Percentiles rank a stretch among this genome's conserved stretches.
Evolutionary conservation across 257 asterid genomes (phyloP).

Genomic region (Paraleonurus japonicus): DNA sequence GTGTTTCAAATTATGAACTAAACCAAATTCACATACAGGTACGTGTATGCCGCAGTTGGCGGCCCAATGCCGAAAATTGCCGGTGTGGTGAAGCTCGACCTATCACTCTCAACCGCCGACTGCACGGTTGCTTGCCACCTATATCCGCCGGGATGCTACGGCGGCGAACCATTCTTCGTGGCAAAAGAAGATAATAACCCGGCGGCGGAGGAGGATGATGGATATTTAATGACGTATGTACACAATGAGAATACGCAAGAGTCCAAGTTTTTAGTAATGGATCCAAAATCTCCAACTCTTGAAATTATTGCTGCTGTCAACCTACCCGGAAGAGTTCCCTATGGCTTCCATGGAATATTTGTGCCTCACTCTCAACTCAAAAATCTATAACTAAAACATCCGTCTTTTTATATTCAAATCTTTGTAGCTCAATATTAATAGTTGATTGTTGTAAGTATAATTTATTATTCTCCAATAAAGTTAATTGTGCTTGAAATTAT

Average conservation of each 20-base stretch:
- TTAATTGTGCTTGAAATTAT: too few species aligned
- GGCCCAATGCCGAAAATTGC: slow-evolving; percentile 30
- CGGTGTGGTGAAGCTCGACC: slow-evolving; percentile 48
- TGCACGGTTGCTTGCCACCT: slow-evolving; percentile 39
- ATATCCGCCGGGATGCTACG: slow-evolving; percentile 34
- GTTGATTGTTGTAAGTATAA: too few species aligned
- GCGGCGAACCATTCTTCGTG: slow-evolving; percentile 51
- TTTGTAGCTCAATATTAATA: not conserved
- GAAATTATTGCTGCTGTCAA: slow-evolving; percentile 61
- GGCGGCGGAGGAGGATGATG: slow-evolving; percentile 68
- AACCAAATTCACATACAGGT: slow-evolving; percentile 25
- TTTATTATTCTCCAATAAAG: too few species aligned
- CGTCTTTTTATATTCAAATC: not conserved
- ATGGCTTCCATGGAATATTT: slow-evolving; percentile 77
- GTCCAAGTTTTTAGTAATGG: slow-evolving; percentile 67
- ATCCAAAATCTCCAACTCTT: slow-evolving; percentile 70
- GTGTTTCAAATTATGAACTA: not conserved
- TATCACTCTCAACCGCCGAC: slow-evolving; percentile 28
- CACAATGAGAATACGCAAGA: slow-evolving; percentile 58
- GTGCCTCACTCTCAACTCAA: slow-evolving; percentile 38
- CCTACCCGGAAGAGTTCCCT: slow-evolving; percentile 71
- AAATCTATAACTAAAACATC: slow-evolving; percentile 11
- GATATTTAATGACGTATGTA: slow-evolving; percentile 55
- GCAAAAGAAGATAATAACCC: slow-evolving; percentile 33
- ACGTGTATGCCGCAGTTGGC: slow-evolving; percentile 41